phyloP scores from a whole-genome alignment of 2,329 filamentous ascomycete genomes.

The Domatiomyces globalis region DNA sequence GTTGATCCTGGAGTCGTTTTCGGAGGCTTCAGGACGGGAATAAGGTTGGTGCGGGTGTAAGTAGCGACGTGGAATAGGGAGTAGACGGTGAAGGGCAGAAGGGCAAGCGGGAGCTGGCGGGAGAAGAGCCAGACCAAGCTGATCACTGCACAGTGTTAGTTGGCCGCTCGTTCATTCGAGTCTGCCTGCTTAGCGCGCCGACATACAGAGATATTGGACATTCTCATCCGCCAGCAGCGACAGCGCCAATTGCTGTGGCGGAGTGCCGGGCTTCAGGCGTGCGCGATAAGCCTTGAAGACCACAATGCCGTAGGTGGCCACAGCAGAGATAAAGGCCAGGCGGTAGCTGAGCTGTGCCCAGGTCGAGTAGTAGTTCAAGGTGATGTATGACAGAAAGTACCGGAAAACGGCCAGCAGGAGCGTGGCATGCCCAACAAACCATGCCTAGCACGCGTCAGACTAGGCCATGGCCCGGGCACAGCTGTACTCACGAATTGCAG shows the following conservation, averaged over 20 bases:
- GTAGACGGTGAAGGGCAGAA: constrained; percentile 92
- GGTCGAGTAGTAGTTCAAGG: constrained; percentile 70
- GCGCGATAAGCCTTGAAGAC: constrained; percentile 95
- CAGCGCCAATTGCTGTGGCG: constrained; percentile 42
- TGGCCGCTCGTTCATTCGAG: not conserved
- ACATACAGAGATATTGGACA: constrained; percentile 86
- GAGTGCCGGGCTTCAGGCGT: constrained; percentile 58
- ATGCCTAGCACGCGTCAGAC: constrained; percentile 63
- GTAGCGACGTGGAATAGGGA: constrained; percentile 97
- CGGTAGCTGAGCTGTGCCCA: constrained; percentile 78
- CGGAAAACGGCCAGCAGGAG: constrained; percentile 70
- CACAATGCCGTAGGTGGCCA: constrained; percentile 89
- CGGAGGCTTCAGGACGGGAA: constrained; percentile 68
- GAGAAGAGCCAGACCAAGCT: constrained; percentile 88
- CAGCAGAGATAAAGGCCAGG: constrained; percentile 74
- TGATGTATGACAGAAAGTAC: constrained; percentile 73
- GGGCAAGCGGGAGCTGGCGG: constrained; percentile 74
- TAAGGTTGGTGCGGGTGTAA: constrained; percentile 83
- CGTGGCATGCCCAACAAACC: constrained; percentile 52
- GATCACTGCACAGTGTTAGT: constrained; percentile 48
- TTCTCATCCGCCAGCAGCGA: constrained; percentile 78
- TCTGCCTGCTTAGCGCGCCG: constrained; percentile 5
- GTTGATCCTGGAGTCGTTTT: constrained; percentile 38
- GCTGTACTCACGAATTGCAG: constrained; percentile 64
- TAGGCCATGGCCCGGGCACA: constrained; percentile 30